Evolutionary conservation across 1,139 yeast genomes (phyloP), one percentile per base, ranked within the genome.

Genomic region (Suhomyces ambrosiae): DNA sequence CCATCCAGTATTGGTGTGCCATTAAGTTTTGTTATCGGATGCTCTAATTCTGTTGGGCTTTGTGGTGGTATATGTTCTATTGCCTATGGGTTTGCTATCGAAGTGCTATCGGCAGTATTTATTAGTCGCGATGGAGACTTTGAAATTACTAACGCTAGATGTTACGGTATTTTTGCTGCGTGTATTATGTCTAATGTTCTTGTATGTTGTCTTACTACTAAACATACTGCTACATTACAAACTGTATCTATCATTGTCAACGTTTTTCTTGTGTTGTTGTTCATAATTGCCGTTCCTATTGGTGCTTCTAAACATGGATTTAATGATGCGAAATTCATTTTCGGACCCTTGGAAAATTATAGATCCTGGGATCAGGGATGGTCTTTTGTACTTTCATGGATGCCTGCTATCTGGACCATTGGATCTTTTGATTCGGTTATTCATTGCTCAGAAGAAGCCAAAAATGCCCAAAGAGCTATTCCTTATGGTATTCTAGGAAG

Each of bases 251-350:
- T 82, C 32, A 49, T 69, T 14, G 66, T 76, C 39, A 84, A 84
- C 56, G 60, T 77, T 22, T 68, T 72, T 35, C 60, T 83, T 27
- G 74, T 84, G 44, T 56, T 74, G 5, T 56, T 85, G n/a, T 78
- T 81, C n/a, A 58, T 82, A 41, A 80, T 84, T 51, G 88, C 87
- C 2, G 62, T 84, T 10, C 90, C 89, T 13, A 74, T 71, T 33
- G 81, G 81, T 7, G 69, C 71, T 4, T 49, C 60, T 5, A 51
- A 49, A n/a, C 30, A 41, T n/a, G 59, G 58, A 3, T 71, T 71
- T 54, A 74, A 72, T 42, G 63, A 60, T 43, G 75, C 68, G 38
- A 26, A 42, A 15, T 54, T 32, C 35, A 45, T 47, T 26, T 85
- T 83, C 57, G 79, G 81, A n/a, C 63, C 74, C 40, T 68, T 73